Evolutionary conservation across 2,329 filamentous ascomycete species (phyloP), one percentile per base, ranked within the genome.

Genomic region (Paramyrothecium sp.): DNA sequence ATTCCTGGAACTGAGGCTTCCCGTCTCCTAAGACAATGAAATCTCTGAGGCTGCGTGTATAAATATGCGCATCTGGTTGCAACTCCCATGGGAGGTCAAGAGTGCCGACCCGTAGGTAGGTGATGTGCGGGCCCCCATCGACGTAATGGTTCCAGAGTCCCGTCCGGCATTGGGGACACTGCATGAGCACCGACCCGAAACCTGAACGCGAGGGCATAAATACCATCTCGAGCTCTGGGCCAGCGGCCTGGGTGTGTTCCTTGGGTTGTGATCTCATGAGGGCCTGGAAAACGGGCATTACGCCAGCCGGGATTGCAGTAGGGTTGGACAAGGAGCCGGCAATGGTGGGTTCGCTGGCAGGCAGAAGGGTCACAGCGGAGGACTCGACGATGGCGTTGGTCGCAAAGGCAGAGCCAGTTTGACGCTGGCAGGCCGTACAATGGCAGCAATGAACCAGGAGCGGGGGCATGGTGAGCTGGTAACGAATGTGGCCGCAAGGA

Each of bases 401-500:
- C 67, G 65, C 69, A 53, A 74, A 69, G 57, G 65, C 70, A 47
- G 71, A 69, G 58, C 78, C 78, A 17, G 72, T 74, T 63, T 79
- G 75, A 55, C 70, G 73, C 62, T 81, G 78, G 67, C 79, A 81
- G 58, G 67, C 65, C 22, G 74, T 75, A 68, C 78, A 81, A 66
- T 79, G 75, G 67, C 78, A 81, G 71, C 73, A 76, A 63, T 81
- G 74, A 34, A 76, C 71, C 54, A 75, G 60, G 47, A 81, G 65
- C 20, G 78, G 70, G n/a, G 88, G 74, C 2, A 88, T 73, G 63
- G 85, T 84, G 33, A 85, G 78, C 13, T 87, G 73, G 69, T 90
- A 89, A 69, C 88, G 89, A 61, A 89, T 79, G 65, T 89, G 85
- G 16, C 87, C 86, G 70, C 88, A 91, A 54, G 84, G 82, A 69